Evolutionary conservation across 495 filamentous ascomycete genomes (phyloP).

Genomic region (Chaetomidium leptoderma): DNA sequence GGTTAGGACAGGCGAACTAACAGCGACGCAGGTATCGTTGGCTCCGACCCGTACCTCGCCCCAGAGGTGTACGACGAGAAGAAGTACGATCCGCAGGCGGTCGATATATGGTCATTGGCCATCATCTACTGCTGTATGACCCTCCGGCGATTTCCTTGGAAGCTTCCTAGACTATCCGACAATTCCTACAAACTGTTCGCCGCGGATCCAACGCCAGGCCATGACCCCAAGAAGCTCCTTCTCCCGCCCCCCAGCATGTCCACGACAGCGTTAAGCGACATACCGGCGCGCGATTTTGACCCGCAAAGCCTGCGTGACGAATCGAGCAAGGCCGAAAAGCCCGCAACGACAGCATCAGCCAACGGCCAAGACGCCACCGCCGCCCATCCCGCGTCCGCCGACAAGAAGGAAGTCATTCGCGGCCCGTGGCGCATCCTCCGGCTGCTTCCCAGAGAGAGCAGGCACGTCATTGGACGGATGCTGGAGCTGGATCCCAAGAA

Average conservation of each 20-base stretch:
- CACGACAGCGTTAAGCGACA: slow-evolving; percentile 34
- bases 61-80: slow-evolving; percentile 94
- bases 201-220: slow-evolving; percentile 59
- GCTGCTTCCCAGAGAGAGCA: slow-evolving; percentile 81
- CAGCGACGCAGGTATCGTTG: slow-evolving; percentile 72
- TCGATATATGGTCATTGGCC: slow-evolving; percentile 95
- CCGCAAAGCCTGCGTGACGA: slow-evolving; percentile 25
- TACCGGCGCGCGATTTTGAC: slow-evolving; percentile 37
- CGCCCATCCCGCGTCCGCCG: slow-evolving; percentile 33
- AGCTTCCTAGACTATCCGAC: slow-evolving; percentile 84
- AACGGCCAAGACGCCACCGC: slow-evolving; percentile 12
- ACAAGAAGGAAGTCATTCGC: slow-evolving; percentile 75
- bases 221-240: slow-evolving; percentile 46
- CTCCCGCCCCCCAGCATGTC: slow-evolving; percentile 37
- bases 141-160: slow-evolving; percentile 93
- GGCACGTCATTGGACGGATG: slow-evolving; percentile 89
- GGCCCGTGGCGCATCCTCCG: slow-evolving; percentile 93
- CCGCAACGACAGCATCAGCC: slow-evolving; percentile 1
- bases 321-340: slow-evolving; percentile 11
- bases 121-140: slow-evolving; percentile 99
- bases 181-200: slow-evolving; percentile 94
- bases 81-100: slow-evolving; percentile 90
- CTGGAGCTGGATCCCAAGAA: slow-evolving; percentile 81
- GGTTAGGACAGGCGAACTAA: slow-evolving; percentile 4
- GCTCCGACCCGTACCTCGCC: slow-evolving; percentile 94